Evolutionary conservation across 306 rosid species (phyloP).

Genomic region (Prunus persica): DNA sequence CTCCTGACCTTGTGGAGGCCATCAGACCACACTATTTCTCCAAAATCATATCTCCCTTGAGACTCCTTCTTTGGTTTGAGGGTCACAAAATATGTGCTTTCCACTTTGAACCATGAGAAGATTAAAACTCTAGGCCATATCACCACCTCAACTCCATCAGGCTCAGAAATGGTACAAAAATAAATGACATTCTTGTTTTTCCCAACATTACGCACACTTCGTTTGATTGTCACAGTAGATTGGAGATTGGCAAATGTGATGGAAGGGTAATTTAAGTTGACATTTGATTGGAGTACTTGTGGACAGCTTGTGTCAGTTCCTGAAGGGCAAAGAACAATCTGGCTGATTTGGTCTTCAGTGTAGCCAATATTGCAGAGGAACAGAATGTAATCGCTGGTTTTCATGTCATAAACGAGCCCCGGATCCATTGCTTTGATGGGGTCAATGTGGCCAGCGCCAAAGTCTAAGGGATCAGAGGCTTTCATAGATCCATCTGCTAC

Average conservation of each 20-base stretch:
- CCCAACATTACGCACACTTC: slow-evolving; percentile 42
- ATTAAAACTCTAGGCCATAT: slow-evolving; percentile 44
- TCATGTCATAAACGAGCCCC: slow-evolving; percentile 45
- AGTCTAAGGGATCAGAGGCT: slow-evolving; percentile 45
- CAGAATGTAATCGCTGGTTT: slow-evolving; percentile 35
- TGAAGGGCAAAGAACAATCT: slow-evolving; percentile 15
- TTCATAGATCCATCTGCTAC: slow-evolving; percentile 40
- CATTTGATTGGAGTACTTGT: slow-evolving; percentile 1
- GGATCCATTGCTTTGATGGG: slow-evolving; percentile 50
- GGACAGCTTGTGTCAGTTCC: slow-evolving; percentile 23
- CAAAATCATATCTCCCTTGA: slow-evolving; percentile 42
- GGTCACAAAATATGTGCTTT: slow-evolving; percentile 25
- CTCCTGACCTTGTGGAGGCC: slow-evolving; percentile 39
- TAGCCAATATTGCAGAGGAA: slow-evolving; percentile 52
- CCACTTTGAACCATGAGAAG: slow-evolving; percentile 37
- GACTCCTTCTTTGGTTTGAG: slow-evolving; percentile 31
- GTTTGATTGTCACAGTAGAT: slow-evolving; percentile 34
- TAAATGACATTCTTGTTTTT: slow-evolving; percentile 30
- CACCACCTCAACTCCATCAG: slow-evolving; percentile 35
- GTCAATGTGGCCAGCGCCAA: slow-evolving; percentile 47
- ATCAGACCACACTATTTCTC: slow-evolving; percentile 50
- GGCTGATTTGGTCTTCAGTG: slow-evolving; percentile 30
- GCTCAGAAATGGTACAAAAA: slow-evolving; percentile 27
- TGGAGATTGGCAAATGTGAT: slow-evolving; percentile 39
- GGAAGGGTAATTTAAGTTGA: slow-evolving; percentile 43